A percentile compares a stretch with the other conserved stretches of the same genome.
Conservation (phyloP, 306 rosid species). For the Glycine latifolia region DNA sequence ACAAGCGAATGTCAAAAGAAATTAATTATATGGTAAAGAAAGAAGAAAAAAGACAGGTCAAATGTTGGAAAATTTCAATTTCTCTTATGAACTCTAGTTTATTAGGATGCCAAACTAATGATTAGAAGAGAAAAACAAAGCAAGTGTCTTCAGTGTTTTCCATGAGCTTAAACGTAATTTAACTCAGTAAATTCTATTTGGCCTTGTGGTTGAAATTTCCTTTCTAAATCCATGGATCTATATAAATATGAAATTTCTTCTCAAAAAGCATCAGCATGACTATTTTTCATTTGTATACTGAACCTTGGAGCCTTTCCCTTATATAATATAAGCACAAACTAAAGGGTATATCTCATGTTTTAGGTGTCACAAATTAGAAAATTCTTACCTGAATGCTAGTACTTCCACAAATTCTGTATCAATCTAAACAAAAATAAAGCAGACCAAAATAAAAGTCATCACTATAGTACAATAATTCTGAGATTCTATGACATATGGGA, state of each 20-base stretch:
- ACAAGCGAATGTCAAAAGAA: conserved; percentile 18
- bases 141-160: background rate
- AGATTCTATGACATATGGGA: background rate
- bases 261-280: background rate
- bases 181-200: background rate
- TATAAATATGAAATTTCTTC: background rate
- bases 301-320: background rate
- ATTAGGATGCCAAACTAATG: conserved; percentile 6
- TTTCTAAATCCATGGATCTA: background rate
- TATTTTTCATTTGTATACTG: background rate
- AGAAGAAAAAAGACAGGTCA: background rate
- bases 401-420: conserved; percentile 61
- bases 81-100: background rate
- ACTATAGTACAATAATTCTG: conserved; percentile 5
- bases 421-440: conserved; percentile 47
- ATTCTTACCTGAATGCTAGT: conserved; percentile 58
- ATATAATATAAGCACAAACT: background rate
- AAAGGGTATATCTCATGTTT: background rate
- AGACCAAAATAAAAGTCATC: conserved; percentile 17
- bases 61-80: background rate
- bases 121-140: conserved; percentile 2
- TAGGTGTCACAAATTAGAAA: background rate
- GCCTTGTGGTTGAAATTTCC: background rate
- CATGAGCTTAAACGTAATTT: background rate
- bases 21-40: background rate